phyloP scores from a whole-genome alignment of 805 yeast species.

The Kodamaea neixiangensis region DNA sequence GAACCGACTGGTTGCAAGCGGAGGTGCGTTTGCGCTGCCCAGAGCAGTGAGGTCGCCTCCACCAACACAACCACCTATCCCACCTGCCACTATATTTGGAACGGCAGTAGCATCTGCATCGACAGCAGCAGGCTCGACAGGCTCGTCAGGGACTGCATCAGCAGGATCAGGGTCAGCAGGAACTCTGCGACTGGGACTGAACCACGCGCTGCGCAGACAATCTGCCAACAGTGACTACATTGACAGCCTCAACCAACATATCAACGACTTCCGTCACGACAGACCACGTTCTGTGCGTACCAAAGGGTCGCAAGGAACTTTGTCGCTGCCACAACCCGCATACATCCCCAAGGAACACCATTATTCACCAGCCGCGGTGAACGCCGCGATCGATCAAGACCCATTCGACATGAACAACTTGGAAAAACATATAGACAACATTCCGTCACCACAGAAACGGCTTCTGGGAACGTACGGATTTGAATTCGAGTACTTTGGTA shows the following conservation, averaged over 20 bases:
- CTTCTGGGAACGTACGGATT: constrained; percentile 1
- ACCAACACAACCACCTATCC: constrained; percentile 3
- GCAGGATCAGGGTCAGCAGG: constrained; percentile 1
- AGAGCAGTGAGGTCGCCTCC: constrained; percentile 5
- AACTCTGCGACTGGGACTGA: constrained; percentile 4
- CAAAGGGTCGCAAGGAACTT: constrained; percentile 7
- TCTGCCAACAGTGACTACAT: constrained; percentile 14
- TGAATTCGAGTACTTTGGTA: constrained; percentile 16
- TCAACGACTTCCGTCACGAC: constrained; percentile 17
- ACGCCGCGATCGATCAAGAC: not conserved
- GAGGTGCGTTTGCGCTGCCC: constrained; percentile 10
- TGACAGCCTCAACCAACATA: constrained; percentile 11
- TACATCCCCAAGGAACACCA: not conserved
- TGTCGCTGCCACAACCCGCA: constrained; percentile 7
- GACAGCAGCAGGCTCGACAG: not conserved
- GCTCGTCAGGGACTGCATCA: not conserved
- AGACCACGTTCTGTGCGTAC: constrained; percentile 13
- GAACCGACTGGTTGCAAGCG: constrained; percentile 4
- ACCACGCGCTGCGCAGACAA: constrained; percentile 2
- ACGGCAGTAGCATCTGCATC: not conserved
- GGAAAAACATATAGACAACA: constrained; percentile 15
- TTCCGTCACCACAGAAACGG: not conserved
- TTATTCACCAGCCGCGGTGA: not conserved
- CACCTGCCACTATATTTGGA: not conserved
- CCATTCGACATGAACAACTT: constrained; percentile 6